phyloP scores from a whole-genome alignment of 176 grass and related monocot genomes.

The Zoysia japonica region DNA sequence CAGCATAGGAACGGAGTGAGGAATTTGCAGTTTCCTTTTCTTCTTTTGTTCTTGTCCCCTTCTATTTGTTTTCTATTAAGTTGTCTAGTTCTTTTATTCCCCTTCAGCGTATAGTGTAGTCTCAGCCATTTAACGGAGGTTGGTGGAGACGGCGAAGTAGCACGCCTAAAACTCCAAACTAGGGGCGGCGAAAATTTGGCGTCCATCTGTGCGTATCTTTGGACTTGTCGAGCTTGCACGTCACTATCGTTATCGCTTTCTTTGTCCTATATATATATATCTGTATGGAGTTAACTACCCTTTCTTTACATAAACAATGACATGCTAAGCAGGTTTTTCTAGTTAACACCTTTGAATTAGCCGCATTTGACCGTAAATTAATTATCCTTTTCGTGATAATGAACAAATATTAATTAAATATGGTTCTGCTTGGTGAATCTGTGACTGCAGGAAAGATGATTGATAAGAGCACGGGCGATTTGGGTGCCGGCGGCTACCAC shows the following conservation, averaged over 20 bases:
- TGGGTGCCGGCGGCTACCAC: conserved; percentile 67
- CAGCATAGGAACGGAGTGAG: too few relatives aligned
- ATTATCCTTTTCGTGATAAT: not conserved
- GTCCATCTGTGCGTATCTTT: not conserved
- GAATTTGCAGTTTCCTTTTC: too few relatives aligned
- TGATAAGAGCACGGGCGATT: conserved; percentile 73
- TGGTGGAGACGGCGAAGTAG: too few relatives aligned
- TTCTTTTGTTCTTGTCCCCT: too few relatives aligned
- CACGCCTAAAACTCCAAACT: too few relatives aligned
- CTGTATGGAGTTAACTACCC: not conserved
- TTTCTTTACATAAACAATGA: not conserved
- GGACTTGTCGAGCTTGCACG: not conserved
- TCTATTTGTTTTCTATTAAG: too few relatives aligned
- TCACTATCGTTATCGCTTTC: not conserved
- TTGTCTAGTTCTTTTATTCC: too few relatives aligned
- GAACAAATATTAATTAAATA: not conserved
- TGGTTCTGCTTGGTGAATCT: not conserved
- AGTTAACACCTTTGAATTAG: not conserved
- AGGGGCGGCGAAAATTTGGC: too few relatives aligned
- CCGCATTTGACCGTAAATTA: not conserved
- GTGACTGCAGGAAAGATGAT: conserved; percentile 52
- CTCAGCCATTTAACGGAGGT: too few relatives aligned
- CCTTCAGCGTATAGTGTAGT: too few relatives aligned
- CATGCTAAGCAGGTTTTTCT: too few relatives aligned
- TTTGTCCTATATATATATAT: too few relatives aligned